phyloP scores from a whole-genome alignment of 2,329 filamentous ascomycete genomes.

The Cladosporium oxysporum region DNA sequence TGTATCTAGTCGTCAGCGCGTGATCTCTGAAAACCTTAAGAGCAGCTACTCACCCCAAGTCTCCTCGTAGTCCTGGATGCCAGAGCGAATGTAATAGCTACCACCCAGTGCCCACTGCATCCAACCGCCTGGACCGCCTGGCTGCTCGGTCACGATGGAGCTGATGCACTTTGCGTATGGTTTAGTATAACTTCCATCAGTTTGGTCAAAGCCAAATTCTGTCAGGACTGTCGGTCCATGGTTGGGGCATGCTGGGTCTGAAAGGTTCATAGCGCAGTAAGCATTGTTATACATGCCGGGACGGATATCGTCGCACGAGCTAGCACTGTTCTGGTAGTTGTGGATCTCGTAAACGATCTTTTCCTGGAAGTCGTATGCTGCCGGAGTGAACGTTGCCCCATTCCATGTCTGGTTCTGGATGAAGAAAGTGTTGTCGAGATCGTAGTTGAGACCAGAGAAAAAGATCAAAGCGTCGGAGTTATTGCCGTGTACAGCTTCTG shows the following conservation, averaged over 20 bases:
- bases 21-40: not conserved
- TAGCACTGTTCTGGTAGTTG: constrained; percentile 57
- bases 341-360: constrained; percentile 64
- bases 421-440: constrained; percentile 57
- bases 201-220: constrained; percentile 58
- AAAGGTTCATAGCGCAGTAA: constrained; percentile 53
- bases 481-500: constrained; percentile 52
- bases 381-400: constrained; percentile 48
- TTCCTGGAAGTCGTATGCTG: constrained; percentile 53
- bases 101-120: constrained; percentile 56
- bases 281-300: constrained; percentile 53
- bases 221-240: constrained; percentile 55
- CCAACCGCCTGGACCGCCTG: constrained; percentile 56
- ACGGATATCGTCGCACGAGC: constrained; percentile 50
- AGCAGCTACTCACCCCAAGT: constrained; percentile 46
- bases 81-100: constrained; percentile 56
- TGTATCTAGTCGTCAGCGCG: constrained; percentile 15
- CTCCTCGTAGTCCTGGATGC: constrained; percentile 59
- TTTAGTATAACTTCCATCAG: constrained; percentile 47
- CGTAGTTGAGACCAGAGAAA: constrained; percentile 60
- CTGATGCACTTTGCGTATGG: constrained; percentile 58
- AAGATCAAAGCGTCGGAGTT: constrained; percentile 59
- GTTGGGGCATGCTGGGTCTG: constrained; percentile 39
- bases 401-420: constrained; percentile 52
- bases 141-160: constrained; percentile 47